phyloP scores from a whole-genome alignment of 2,329 filamentous ascomycete genomes.

The Cordyceps pruinosa region DNA sequence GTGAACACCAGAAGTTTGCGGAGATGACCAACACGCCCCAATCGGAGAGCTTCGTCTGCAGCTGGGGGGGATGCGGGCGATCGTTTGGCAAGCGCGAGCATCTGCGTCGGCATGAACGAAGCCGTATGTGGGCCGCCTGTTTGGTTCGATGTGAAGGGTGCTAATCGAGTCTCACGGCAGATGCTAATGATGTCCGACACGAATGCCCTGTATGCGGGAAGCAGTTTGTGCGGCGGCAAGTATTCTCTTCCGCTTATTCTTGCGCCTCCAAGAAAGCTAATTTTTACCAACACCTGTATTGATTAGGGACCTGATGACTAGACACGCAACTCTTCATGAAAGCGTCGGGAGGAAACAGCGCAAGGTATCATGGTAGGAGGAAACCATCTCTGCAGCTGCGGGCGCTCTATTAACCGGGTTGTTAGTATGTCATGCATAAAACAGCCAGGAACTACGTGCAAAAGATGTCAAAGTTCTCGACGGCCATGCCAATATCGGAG shows the following conservation, averaged over 20 bases:
- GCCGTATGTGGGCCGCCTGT: not conserved
- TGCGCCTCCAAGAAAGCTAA: no score
- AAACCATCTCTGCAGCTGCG: not conserved
- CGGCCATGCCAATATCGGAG: not conserved
- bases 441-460: conserved; percentile 1
- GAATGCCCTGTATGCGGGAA: conserved; percentile 8
- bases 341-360: not conserved
- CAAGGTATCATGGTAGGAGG: conserved; percentile 6
- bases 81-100: conserved; percentile 10
- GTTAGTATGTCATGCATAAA: not conserved
- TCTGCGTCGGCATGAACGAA: conserved; percentile 8
- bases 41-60: not conserved
- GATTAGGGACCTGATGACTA: conserved; percentile 7
- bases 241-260: not conserved
- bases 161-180: not conserved
- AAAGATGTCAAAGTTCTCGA: not conserved
- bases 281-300: not conserved
- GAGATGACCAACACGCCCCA: not conserved
- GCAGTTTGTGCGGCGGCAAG: conserved; percentile 5
- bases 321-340: conserved; percentile 6
- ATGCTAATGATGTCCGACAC: conserved; percentile 3
- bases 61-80: not conserved
- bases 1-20: not conserved
- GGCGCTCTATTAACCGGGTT: not conserved
- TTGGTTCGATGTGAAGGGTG: no score